Evolutionary conservation across 1,284 basidiomycete genomes (phyloP), one percentile per base, ranked within the genome.

Genomic region (Trichosporon asahii): DNA sequence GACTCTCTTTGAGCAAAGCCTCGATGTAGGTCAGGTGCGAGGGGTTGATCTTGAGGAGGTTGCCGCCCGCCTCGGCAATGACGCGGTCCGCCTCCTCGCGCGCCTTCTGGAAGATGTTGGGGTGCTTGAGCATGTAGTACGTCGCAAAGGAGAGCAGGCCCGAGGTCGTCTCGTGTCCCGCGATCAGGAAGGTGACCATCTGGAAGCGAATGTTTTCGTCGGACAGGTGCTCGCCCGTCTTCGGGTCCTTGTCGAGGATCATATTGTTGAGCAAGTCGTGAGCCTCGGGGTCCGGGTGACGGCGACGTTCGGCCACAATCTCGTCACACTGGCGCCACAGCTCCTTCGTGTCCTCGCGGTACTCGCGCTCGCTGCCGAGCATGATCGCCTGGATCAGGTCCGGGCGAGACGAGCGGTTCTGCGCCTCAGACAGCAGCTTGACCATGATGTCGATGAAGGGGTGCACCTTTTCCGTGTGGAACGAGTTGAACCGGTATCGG

Each of bases 71-170:
- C 65, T 69, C 68, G 11, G 64, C 65, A 35, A 73, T 79, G 3
- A 88, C 85, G 37, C 73, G 70, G 76, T 89, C 88, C 55, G 89
- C 85, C 78, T 89, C 88, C 21, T 80, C 81, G 74, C 88, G 88
- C 2, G 86, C 86, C 76, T 86, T 87, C 74, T 79, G 79, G 72
- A 86, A 85, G 1, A 85, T 46, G 21, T 23, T 80, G 1, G 88
- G 88, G 76, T 87, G 79, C 63, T 85, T 85, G 68, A 87, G 80
- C 31, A 88, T 81, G 74, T 85, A 84, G 78, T 86, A 86, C 0
- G 65, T 73, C 7, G 68, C 70, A n/a, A 73, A 73, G 0, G 75
- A 76, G 37, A 79, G 74, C 70, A 79, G 69, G 7, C 78, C 78
- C 2, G 86, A 86, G 0, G 86, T 86, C 0, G 86, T 87, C 76